Evolutionary conservation across 78 protist genomes (phyloP).

Genomic region (Monosiga brevicollis): DNA sequence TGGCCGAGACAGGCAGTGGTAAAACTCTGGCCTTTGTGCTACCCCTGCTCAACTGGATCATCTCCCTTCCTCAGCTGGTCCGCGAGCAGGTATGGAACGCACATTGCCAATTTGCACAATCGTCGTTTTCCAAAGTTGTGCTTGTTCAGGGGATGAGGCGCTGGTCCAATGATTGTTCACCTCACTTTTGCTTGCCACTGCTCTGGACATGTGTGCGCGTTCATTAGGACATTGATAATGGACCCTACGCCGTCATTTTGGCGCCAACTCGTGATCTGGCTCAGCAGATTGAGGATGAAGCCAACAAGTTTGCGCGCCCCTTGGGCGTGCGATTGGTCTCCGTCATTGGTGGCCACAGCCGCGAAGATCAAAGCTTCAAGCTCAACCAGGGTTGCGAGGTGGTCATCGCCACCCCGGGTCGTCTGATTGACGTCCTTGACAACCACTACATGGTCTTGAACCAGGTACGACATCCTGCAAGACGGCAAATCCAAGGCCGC

Average conservation of each 20-base stretch:
- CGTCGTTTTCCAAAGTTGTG: too few relatives aligned
- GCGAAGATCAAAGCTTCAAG: background rate
- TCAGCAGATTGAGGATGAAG: slow-evolving; percentile 79
- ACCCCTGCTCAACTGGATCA: slow-evolving; percentile 72
- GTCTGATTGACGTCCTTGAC: slow-evolving; percentile 92
- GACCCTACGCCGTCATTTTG: slow-evolving; percentile 70
- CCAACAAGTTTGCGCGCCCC: slow-evolving; percentile 37
- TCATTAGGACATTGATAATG: background rate
- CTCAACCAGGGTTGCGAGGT: slow-evolving; percentile 78
- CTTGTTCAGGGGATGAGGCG: too few relatives aligned
- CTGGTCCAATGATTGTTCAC: too few relatives aligned
- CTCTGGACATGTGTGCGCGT: too few relatives aligned
- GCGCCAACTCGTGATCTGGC: slow-evolving; percentile 83
- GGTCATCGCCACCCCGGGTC: slow-evolving; percentile 98
- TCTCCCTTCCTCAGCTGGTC: slow-evolving; percentile 43
- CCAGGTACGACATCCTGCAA: background rate
- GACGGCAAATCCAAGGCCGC: too few relatives aligned
- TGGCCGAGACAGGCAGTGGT: slow-evolving; percentile 88
- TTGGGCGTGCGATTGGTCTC: slow-evolving; percentile 14
- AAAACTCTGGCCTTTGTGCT: slow-evolving; percentile 90
- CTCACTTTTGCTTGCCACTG: too few relatives aligned
- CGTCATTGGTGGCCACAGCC: slow-evolving; percentile 40
- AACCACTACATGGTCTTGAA: slow-evolving; percentile 44
- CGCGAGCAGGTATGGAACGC: slow-evolving; percentile 67
- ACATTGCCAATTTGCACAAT: too few relatives aligned